Evolutionary conservation across 305 asterid species (phyloP).

Genomic region (Rubia balearica): DNA sequence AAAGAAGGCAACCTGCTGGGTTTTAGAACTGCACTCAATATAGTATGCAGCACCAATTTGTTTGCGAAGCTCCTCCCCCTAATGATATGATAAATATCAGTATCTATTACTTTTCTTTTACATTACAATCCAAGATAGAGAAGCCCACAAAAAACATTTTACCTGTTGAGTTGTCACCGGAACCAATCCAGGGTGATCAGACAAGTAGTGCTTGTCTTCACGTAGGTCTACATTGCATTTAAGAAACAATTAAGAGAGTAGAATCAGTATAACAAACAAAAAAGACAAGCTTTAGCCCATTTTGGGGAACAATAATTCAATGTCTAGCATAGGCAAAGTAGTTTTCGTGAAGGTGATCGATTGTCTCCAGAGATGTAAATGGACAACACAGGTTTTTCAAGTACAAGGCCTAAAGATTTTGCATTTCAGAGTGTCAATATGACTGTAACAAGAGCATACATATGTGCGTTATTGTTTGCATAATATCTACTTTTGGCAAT

Average conservation of each 20-base stretch:
- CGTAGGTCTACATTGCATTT: conserved; percentile 62
- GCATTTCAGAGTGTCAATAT: background rate
- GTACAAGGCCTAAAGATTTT: background rate
- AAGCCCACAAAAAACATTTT: conserved; percentile 12
- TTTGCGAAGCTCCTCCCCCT: conserved; percentile 99
- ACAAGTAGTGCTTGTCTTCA: conserved; percentile 79
- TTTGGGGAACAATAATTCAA: background rate
- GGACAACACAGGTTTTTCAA: background rate
- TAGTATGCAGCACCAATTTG: conserved; percentile 78
- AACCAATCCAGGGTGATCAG: conserved; percentile 87
- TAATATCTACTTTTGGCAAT: background rate
- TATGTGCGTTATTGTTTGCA: background rate
- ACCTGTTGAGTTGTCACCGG: conserved; percentile 87
- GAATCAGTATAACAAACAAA: background rate
- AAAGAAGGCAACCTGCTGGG: conserved; percentile 66
- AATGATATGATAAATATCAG: conserved; percentile 16
- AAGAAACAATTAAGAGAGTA: conserved; percentile 18
- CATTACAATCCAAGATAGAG: background rate
- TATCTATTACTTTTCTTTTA: conserved; percentile 6
- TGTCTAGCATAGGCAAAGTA: background rate
- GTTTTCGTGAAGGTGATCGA: background rate
- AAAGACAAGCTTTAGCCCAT: background rate
- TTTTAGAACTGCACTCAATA: conserved; percentile 89
- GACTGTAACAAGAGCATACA: background rate
- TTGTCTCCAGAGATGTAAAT: background rate